These are phyloP conservation scores for Exophiala bonariae DNA, from an alignment of 2,329 filamentous ascomycete species.

Conservation along the genomic window DNA sequence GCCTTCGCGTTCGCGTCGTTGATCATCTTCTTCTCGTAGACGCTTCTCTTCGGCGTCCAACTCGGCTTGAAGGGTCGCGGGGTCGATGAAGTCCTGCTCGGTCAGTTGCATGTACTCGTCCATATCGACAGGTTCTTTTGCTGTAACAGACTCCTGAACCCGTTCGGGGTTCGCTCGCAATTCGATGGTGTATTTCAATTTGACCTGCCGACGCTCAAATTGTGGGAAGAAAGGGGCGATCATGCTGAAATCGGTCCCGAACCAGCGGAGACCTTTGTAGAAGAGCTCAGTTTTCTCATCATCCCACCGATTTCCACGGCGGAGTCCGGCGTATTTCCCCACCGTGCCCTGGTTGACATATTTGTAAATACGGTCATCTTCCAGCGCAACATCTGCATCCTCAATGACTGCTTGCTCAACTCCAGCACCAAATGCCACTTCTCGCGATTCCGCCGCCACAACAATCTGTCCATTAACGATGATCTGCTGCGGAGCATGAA, in stretches of 20 bases:
- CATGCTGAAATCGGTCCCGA: conserved; percentile 63
- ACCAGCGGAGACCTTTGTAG: conserved; percentile 62
- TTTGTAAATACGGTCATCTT: conserved; percentile 45
- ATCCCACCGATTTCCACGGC: conserved; percentile 55
- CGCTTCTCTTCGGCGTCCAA: conserved; percentile 46
- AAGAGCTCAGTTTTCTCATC: conserved; percentile 61
- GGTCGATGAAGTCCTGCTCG: conserved; percentile 44
- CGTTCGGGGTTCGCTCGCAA: conserved; percentile 56
- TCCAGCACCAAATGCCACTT: conserved; percentile 57
- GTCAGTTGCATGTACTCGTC: conserved; percentile 47
- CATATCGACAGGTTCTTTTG: conserved; percentile 44
- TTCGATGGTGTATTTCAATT: conserved; percentile 63
- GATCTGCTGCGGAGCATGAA: conserved; percentile 48
- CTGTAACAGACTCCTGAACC: conserved; percentile 53
- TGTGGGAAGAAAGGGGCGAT: conserved; percentile 64
- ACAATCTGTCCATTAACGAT: conserved; percentile 61
- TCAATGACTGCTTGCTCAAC: conserved; percentile 46
- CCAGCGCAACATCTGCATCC: conserved; percentile 43
- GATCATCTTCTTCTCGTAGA: conserved; percentile 42
- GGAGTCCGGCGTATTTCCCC: conserved; percentile 49
- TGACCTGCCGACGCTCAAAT: conserved; percentile 61
- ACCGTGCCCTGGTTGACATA: conserved; percentile 48
- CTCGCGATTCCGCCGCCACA: conserved; percentile 51
- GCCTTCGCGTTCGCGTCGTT: conserved; percentile 25
- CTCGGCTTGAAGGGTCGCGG: conserved; percentile 47